A percentile compares a stretch with the other conserved stretches of the same genome.
These are phyloP conservation scores for Epichloe typhina DNA, from an alignment of 2,329 filamentous ascomycete species.

Conservation along the genomic window DNA sequence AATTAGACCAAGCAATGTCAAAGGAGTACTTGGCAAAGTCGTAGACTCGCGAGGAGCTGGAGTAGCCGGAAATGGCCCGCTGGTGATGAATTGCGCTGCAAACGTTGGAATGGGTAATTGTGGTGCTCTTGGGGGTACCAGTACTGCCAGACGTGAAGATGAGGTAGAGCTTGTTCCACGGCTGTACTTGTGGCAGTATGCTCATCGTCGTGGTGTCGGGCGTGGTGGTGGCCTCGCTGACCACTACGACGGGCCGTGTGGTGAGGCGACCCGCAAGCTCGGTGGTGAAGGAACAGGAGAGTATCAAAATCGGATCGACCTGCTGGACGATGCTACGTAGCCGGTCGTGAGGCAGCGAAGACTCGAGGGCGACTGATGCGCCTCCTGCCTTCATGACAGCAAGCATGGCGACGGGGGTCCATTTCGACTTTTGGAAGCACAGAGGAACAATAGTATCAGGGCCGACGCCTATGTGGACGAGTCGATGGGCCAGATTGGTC, in stretches of 20 bases:
- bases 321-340: conserved; percentile 9
- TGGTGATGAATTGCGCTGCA: conserved; percentile 10
- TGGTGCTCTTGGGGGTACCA: conserved; percentile 14
- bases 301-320: conserved; percentile 7
- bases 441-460: conserved; percentile 3
- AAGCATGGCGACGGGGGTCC: conserved; percentile 5
- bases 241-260: conserved; percentile 5
- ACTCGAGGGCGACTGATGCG: conserved; percentile 7
- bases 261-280: conserved; percentile 5
- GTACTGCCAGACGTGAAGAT: conserved; percentile 12
- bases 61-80: conserved; percentile 8
- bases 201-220: conserved; percentile 6
- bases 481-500: conserved; percentile 4
- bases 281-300: conserved; percentile 9
- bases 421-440: conserved; percentile 5
- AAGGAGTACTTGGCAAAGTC: conserved; percentile 6
- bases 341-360: conserved; percentile 7
- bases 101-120: conserved; percentile 12
- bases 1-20: conserved; percentile 2
- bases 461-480: conserved; percentile 1
- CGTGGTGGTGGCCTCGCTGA: neutral
- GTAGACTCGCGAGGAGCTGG: conserved; percentile 7
- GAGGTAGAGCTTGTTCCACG: conserved; percentile 9
- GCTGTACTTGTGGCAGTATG: conserved; percentile 5
- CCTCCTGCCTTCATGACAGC: conserved; percentile 3